Evolutionary conservation across 169 alveolate species (phyloP), one percentile per base, ranked within the genome.

Genomic region (Eimeria sp.): DNA sequence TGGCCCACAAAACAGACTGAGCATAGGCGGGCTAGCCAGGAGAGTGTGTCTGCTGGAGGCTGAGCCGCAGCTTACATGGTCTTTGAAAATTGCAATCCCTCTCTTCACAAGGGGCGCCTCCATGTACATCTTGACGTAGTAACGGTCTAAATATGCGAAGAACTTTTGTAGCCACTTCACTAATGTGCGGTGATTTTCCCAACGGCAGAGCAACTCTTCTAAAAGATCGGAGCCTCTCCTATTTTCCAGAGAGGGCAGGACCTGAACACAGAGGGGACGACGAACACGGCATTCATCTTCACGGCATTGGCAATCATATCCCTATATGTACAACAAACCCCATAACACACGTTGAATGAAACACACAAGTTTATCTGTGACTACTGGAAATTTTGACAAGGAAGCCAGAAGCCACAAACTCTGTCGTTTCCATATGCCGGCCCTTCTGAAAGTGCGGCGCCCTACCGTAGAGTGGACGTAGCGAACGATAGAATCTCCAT

Each of bases 141-240:
- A 97, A 58, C 97, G 97, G 82, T 96, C 98, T 91, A 98, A 91
- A 89, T 98, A 98, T 16, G 98, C 97, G 96, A 98, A 98, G 95
- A 98, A 98, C 30, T 97, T 95, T 66, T 97, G 98, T 97, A 98
- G 94, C 98, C 98, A 98, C 95, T 97, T 97, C 64, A 97, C 96
- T 49, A 97, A 96, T 37, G 97, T 91, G 95, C 95, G 97, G 94
- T 98, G 98, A 85, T 97, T 97, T 52, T 96, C 88, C 98, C 98
- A 98, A 56, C 98, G 97, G 14, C 78, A 90, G 64, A 88, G 95
- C 95, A 97, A 90, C 87, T 96, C 98, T 30, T 76, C 89, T 18
- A 97, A 85, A 30, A 97, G 95, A 60, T 89, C 95, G 25, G 85
- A 71, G 52, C 88, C 97, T 13, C 89, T 58, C 56, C 90, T 78